Base-by-base conservation (phyloP, 768 basidiomycete species). In the Vararia minispora region DNA sequence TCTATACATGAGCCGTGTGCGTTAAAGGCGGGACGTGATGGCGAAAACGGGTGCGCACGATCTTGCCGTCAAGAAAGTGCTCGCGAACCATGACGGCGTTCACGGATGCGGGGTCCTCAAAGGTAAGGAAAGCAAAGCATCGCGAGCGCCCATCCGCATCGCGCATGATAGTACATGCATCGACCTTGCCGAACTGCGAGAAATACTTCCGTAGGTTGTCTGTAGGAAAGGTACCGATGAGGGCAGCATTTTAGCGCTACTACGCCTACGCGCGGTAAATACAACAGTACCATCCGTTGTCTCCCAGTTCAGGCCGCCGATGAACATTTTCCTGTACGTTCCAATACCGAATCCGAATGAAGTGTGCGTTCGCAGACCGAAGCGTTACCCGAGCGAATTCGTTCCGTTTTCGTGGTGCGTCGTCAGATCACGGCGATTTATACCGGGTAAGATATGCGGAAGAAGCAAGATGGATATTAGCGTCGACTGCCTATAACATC, bases 221-320 rank as follows among this genome's bases (percentile, higher is more conserved):
- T 83, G 62, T 50, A 52, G 41, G 29, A 42, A 26, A 16, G 24
- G 41, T 20, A 30, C 20, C 13, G 20, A 22, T 5, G 10, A 22
- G 25, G 9, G 39, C 33, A 46, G 40, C 52, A 52, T 43, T 46
- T 60, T 53, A 63, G 58, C 58, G 62, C 64, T 64, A 63, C 57
- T 45, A 46, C 52, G 43, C 33, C 49, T 45, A 50, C 40, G 54
- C 25, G 41, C 58, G 52, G 58, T 49, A 59, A 60, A 56, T 58
- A 59, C 50, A 50, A 56, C 56, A 36, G 41, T 74, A 98, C 94
- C 92, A 71, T 97, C 92, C 57, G 87, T 92, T 51, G 92, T 95
- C 60, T 95, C 91, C 92, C 92, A 98, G 65, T 95, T 95, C 46
- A 98, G 70, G 43, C 92, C 92, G 41, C 92, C 92, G 56, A 98